Percentiles rank a stretch among this genome's conserved stretches.
These are phyloP conservation scores for Colletotrichum sp. DNA, from an alignment of 2,329 filamentous ascomycete genomes.

Conservation along the genomic window DNA sequence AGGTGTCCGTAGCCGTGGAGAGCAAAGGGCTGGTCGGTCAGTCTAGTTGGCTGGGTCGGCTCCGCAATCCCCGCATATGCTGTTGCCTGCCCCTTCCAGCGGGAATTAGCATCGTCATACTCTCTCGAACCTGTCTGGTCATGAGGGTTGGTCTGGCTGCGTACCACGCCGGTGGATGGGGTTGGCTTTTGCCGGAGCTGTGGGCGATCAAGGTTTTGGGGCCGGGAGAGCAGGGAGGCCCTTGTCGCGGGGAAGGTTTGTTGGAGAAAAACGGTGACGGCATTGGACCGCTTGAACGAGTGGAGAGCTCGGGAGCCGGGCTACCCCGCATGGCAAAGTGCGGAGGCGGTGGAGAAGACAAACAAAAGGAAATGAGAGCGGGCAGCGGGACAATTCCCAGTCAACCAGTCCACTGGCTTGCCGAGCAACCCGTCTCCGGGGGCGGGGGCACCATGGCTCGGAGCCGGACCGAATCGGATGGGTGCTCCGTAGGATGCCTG, in stretches of 20 bases:
- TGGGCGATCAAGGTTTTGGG: conserved; percentile 1
- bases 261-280: background rate
- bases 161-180: background rate
- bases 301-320: background rate
- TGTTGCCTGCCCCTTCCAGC: background rate
- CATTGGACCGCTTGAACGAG: conserved; percentile 20
- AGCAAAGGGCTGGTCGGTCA: background rate
- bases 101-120: conserved; percentile 1
- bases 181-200: conserved; percentile 3
- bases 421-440: background rate
- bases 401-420: background rate
- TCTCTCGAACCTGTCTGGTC: background rate
- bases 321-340: conserved; percentile 9
- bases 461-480: background rate
- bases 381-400: background rate
- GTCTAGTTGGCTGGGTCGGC: conserved; percentile 1
- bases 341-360: background rate
- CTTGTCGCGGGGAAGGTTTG: background rate
- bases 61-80: conserved; percentile 15
- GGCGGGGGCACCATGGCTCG: background rate
- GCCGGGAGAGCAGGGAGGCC: background rate
- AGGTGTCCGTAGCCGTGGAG: background rate
- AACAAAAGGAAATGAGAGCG: background rate
- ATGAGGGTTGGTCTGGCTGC: background rate
- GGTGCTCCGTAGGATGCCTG: background rate